phyloP scores from a whole-genome alignment of 2,329 filamentous ascomycete genomes.

The Botryosphaeria dothidea region DNA sequence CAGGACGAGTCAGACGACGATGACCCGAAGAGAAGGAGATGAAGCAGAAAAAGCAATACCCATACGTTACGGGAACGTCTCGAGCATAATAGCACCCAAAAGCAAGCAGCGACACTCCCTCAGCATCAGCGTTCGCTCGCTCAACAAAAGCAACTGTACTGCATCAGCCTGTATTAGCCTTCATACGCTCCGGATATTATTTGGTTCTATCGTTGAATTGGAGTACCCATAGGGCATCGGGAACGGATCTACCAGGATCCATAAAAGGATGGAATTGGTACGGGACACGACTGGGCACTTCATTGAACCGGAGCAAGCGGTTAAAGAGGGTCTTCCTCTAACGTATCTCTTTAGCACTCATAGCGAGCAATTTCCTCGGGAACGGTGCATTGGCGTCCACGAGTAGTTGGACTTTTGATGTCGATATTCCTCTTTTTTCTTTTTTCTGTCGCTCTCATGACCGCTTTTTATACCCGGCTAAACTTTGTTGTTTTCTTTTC shows the following conservation, averaged over 20 bases:
- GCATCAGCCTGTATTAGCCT: background rate
- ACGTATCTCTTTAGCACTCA: background rate
- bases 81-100: background rate
- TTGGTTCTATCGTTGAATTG: background rate
- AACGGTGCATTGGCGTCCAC: background rate
- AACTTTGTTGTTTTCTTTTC: background rate
- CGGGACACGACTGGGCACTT: background rate
- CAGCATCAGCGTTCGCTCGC: background rate
- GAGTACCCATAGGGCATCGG: background rate
- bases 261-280: background rate
- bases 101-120: background rate
- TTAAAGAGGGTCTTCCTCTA: background rate
- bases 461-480: background rate
- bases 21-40: constrained; percentile 6
- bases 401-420: background rate
- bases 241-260: background rate
- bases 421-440: background rate
- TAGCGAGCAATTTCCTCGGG: constrained; percentile 2
- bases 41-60: background rate
- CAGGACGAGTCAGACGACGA: constrained; percentile 13
- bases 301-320: background rate
- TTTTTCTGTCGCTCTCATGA: background rate
- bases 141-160: background rate
- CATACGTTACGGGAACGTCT: background rate
- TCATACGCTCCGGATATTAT: background rate